phyloP scores from a whole-genome alignment of 345 rosid genomes.

The Lepidium aucheri region DNA sequence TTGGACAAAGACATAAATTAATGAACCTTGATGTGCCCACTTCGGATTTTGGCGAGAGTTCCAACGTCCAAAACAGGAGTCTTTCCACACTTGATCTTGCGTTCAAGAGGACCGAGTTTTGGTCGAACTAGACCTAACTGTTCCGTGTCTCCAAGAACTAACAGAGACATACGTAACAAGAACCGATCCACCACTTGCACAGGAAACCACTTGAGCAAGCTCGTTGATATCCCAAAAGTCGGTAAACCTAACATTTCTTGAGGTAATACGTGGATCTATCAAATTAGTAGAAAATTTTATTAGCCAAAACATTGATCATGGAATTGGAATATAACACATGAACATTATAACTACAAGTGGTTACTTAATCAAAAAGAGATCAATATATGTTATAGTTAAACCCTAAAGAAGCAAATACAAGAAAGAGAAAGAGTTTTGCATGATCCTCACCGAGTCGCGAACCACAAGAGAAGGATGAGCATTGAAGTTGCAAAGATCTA shows the following conservation, averaged over 20 bases:
- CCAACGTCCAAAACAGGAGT: slow-evolving; percentile 89
- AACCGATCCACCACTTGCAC: slow-evolving; percentile 50
- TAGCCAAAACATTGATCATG: neutral
- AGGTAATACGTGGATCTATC: slow-evolving; percentile 86
- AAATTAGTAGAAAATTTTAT: neutral
- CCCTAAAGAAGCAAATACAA: neutral
- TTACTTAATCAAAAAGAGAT: neutral
- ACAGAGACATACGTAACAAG: slow-evolving; percentile 42
- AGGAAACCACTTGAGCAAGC: slow-evolving; percentile 78
- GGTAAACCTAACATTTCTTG: slow-evolving; percentile 77
- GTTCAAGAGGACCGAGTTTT: slow-evolving; percentile 67
- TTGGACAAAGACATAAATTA: neutral
- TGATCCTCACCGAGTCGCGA: slow-evolving; percentile 59
- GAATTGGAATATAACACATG: neutral
- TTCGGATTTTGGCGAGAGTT: slow-evolving; percentile 54
- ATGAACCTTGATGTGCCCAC: slow-evolving; percentile 66
- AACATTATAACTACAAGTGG: no score
- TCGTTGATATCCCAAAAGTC: slow-evolving; percentile 71
- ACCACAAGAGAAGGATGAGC: slow-evolving; percentile 70
- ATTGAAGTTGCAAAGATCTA: slow-evolving; percentile 71
- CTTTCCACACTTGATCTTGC: slow-evolving; percentile 57
- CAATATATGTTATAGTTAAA: neutral
- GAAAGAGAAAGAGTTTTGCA: neutral
- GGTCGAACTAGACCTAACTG: slow-evolving; percentile 60
- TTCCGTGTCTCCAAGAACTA: slow-evolving; percentile 59